Evolutionary conservation across 371 early-diverging fungal species (phyloP).

Genomic region (Homolaphlyctis polyrhiza): DNA sequence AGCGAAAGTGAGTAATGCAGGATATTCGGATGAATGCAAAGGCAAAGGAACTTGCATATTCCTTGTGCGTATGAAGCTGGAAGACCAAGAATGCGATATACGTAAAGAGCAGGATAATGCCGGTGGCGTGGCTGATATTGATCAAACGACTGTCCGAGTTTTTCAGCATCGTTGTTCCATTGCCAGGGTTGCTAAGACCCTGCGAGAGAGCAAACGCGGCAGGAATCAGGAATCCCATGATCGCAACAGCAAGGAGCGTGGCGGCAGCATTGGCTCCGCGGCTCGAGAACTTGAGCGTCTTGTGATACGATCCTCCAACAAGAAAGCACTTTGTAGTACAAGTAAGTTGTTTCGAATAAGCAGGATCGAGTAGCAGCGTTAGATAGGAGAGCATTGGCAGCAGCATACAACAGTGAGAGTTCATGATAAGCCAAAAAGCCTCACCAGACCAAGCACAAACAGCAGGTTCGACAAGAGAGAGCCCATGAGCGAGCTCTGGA

Average conservation of each 20-base stretch:
- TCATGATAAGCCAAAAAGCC: neutral
- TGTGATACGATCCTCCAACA: conserved; percentile 22
- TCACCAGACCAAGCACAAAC: conserved; percentile 49
- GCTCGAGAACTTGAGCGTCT: conserved; percentile 65
- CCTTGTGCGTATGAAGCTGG: conserved; percentile 70
- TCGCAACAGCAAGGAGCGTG: conserved; percentile 68
- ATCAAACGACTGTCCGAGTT: neutral
- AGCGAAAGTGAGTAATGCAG: too few relatives aligned
- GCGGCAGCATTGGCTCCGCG: conserved; percentile 75
- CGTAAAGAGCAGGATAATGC: conserved; percentile 61
- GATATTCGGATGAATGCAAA: too few relatives aligned
- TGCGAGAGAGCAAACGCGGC: conserved; percentile 58
- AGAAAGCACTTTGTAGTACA: conserved; percentile 1
- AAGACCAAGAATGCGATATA: conserved; percentile 72
- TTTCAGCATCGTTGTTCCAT: neutral
- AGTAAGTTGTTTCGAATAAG: too few relatives aligned
- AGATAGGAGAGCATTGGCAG: too few relatives aligned
- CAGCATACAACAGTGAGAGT: too few relatives aligned
- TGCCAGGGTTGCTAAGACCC: conserved; percentile 21
- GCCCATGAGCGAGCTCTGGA: conserved; percentile 82
- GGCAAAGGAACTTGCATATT: conserved; percentile 17
- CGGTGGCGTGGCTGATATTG: conserved; percentile 1
- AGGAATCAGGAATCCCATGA: conserved; percentile 70
- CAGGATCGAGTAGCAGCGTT: too few relatives aligned
- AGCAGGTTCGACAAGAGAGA: conserved; percentile 84